Evolutionary conservation across 768 basidiomycete genomes (phyloP).

Genomic region (Mrakia gelida): DNA sequence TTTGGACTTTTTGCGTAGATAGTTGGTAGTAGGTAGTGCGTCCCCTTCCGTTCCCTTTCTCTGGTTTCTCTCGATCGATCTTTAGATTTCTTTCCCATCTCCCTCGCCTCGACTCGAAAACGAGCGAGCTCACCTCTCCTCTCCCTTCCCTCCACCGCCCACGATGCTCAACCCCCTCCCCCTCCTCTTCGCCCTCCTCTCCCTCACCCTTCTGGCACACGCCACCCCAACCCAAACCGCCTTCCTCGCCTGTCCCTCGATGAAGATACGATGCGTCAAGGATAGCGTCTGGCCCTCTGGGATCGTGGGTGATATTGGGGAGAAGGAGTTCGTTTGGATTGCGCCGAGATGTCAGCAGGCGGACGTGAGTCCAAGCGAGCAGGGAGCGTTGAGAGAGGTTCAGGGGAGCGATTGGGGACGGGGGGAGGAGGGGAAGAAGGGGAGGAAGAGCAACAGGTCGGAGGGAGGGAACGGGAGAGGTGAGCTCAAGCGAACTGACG

Average conservation of each 20-base stretch:
- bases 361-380: not conserved
- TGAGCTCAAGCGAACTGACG: not conserved
- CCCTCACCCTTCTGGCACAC: not conserved
- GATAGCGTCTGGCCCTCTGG: slow-evolving; percentile 25
- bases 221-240: too few species aligned
- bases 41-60: too few species aligned
- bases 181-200: not conserved
- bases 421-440: not conserved
- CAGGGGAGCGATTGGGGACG: too few species aligned
- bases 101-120: not conserved
- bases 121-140: not conserved
- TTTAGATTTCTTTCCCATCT: too few species aligned
- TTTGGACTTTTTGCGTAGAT: too few species aligned
- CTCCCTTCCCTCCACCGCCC: not conserved
- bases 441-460: not conserved
- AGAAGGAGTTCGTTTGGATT: slow-evolving; percentile 3
- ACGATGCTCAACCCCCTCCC: not conserved
- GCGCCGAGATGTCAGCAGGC: slow-evolving; percentile 15
- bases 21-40: too few species aligned
- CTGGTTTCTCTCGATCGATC: too few species aligned
- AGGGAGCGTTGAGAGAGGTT: not conserved
- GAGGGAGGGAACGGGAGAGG: too few species aligned
- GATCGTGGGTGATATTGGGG: slow-evolving; percentile 23
- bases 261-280: slow-evolving; percentile 30
- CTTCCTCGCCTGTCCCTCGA: slow-evolving; percentile 20